These are phyloP conservation scores for Polychytrium aggregatum DNA, from an alignment of 192 early-diverging fungal species.

Conservation along the genomic window DNA sequence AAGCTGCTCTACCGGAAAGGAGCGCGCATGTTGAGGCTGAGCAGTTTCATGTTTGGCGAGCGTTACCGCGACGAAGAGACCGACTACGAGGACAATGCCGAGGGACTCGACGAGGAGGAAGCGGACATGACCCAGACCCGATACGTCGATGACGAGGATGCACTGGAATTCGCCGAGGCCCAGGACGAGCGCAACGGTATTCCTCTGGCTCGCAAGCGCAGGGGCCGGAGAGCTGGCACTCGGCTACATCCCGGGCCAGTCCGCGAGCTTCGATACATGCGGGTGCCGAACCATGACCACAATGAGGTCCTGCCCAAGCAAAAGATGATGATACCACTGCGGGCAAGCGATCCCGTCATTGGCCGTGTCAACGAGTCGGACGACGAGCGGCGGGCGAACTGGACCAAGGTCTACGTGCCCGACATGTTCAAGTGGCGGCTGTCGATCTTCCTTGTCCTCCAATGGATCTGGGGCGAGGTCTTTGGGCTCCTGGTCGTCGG, in stretches of 20 bases:
- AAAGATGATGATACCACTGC: slow-evolving; percentile 67
- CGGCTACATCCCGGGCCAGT: too few species aligned
- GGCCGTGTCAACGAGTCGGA: slow-evolving; percentile 32
- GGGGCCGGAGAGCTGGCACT: too few species aligned
- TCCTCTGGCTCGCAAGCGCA: too few species aligned
- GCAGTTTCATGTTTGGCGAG: slow-evolving; percentile 73
- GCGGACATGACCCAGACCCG: too few species aligned
- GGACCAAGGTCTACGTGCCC: slow-evolving; percentile 76
- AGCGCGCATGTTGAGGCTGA: slow-evolving; percentile 54
- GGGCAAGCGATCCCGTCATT: slow-evolving; percentile 21
- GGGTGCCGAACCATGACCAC: slow-evolving; percentile 77
- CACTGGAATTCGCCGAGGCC: too few species aligned
- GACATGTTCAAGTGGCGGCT: slow-evolving; percentile 45
- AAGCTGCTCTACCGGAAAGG: slow-evolving; percentile 63
- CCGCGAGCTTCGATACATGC: slow-evolving; percentile 48
- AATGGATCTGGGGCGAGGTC: background rate
- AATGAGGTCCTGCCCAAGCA: slow-evolving; percentile 69
- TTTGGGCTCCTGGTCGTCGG: background rate
- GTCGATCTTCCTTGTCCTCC: background rate
- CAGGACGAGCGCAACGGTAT: too few species aligned
- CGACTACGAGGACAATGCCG: slow-evolving; percentile 23
- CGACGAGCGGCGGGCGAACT: slow-evolving; percentile 42
- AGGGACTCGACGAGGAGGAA: background rate
- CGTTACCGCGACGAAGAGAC: slow-evolving; percentile 66
- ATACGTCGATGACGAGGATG: too few species aligned